Evolutionary conservation across 306 rosid genomes (phyloP), one percentile per base, ranked within the genome.

Genomic region (Biancaea sappan): DNA sequence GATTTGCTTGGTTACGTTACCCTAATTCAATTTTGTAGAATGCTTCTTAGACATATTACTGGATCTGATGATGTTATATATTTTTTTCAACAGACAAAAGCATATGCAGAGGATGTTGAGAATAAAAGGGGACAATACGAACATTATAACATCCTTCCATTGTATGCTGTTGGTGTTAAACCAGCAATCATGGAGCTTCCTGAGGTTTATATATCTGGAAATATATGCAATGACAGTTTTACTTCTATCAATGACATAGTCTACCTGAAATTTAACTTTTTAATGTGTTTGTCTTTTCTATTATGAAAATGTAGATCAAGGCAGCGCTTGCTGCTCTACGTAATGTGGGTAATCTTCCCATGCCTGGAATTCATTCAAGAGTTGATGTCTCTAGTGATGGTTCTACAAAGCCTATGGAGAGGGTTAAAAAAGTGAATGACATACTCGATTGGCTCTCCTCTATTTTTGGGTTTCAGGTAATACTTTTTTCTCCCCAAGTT

Each of bases 381-480:
- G 74, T 31, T 25, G 34, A 61, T 6, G 78, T 43, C 46, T 75
- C 82, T 19, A 77, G 43, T 47, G 88, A 81, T 57, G 77, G 69
- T 65, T 48, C 74, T 14, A 26, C 74, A 10, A 24, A 37, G 40
- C 69, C 77, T 31, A 68, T 69, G 26, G 88, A 81, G 80, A 79
- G 90, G 74, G 81, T 83, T 78, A 72, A 53, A 74, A 75, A 82
- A 63, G 86, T 83, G 61, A 83, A 67, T 61, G 94, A 89, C 62
- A 77, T 89, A 76, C 90, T 87, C 52, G 90, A 85, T 76, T 89
- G 91, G 91, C 84, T 89, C 58, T 79, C 89, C 12, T 72, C 82
- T 51, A 75, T 83, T 13, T 89, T 87, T 38, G 94, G 94, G 35
- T 89, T 89, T 81, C 94, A 89, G 94, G 94, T 87, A 76, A 78